Evolutionary conservation across 208 protist genomes (phyloP).

Genomic region (Leishmania major): DNA sequence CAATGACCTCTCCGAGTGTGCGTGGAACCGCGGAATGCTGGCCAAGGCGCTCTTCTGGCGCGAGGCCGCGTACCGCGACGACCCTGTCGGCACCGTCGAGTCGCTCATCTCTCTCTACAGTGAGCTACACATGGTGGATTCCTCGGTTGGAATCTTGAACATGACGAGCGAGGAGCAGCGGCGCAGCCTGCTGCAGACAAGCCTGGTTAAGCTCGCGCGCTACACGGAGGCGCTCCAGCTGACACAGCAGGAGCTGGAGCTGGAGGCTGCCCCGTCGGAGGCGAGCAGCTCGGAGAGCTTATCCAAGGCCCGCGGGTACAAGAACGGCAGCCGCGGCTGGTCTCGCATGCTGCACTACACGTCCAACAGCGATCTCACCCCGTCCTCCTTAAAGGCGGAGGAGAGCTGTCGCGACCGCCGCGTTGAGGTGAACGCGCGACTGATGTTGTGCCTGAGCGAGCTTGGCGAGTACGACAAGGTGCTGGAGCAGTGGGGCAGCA

Average conservation of each 20-base stretch:
- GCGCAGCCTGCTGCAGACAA: constrained; percentile 70
- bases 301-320: constrained; percentile 19
- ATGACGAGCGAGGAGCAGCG: constrained; percentile 64
- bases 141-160: constrained; percentile 80
- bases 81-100: constrained; percentile 64
- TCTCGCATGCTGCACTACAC: constrained; percentile 48
- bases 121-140: constrained; percentile 80
- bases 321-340: constrained; percentile 33
- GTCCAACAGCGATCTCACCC: constrained; percentile 46
- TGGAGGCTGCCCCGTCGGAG: constrained; percentile 43
- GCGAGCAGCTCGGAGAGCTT: constrained; percentile 45
- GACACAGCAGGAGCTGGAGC: constrained; percentile 67
- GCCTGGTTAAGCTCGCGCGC: constrained; percentile 79
- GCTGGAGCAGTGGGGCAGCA: constrained; percentile 60
- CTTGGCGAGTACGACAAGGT: constrained; percentile 79
- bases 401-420: constrained; percentile 37
- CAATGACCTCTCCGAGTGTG: constrained; percentile 73
- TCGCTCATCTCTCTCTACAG: constrained; percentile 85
- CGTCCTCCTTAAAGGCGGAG: constrained; percentile 45
- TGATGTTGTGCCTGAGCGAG: constrained; percentile 82
- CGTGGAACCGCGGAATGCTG: constrained; percentile 87
- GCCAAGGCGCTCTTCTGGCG: constrained; percentile 90
- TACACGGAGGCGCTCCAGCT: constrained; percentile 74
- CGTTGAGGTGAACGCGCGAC: constrained; percentile 52
- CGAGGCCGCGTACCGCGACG: constrained; percentile 80